Evolutionary conservation across 495 filamentous ascomycete genomes (phyloP).

Genomic region (Penicillium parvum): DNA sequence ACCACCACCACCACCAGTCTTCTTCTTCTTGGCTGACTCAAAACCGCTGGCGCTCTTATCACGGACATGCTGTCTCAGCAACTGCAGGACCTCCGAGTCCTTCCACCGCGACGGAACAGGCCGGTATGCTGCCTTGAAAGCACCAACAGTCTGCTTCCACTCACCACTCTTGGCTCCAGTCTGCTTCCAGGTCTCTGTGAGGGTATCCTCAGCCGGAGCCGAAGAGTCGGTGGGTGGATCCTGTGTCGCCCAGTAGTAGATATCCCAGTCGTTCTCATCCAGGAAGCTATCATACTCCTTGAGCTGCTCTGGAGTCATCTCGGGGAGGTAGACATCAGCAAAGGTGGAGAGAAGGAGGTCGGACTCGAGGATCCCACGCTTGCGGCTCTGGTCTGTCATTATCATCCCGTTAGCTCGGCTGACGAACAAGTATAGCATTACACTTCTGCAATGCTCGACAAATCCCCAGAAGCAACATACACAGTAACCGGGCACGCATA

Average conservation of each 20-base stretch:
- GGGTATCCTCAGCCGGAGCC: constrained; percentile 33
- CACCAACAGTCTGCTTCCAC: constrained; percentile 95
- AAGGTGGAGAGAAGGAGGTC: constrained; percentile 97
- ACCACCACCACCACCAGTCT: constrained; percentile 44
- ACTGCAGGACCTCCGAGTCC: constrained; percentile 67
- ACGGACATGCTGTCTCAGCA: constrained; percentile 77
- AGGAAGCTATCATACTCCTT: constrained; percentile 87
- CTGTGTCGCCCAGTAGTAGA: constrained; percentile 99
- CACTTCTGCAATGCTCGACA: too few species aligned
- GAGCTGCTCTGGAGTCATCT: constrained; percentile 71
- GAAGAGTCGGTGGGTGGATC: constrained; percentile 49
- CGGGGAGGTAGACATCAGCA: constrained; percentile 67
- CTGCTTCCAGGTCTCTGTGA: constrained; percentile 52
- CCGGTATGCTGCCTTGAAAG: constrained; percentile 89
- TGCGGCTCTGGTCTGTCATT: constrained; percentile 85
- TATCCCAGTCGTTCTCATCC: constrained; percentile 99
- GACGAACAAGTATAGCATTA: too few species aligned
- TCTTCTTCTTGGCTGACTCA: constrained; percentile 45
- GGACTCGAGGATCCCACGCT: constrained; percentile 91
- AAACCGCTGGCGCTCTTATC: constrained; percentile 52
- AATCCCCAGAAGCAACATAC: too few species aligned
- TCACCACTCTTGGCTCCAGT: constrained; percentile 62
- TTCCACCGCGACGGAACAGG: constrained; percentile 84
- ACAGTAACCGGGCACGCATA: constrained; percentile 84
- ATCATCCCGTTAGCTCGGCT: background rate